Evolutionary conservation across 176 grass and related monocot species (phyloP).

Genomic region (Hsuehochloa calcarea): DNA sequence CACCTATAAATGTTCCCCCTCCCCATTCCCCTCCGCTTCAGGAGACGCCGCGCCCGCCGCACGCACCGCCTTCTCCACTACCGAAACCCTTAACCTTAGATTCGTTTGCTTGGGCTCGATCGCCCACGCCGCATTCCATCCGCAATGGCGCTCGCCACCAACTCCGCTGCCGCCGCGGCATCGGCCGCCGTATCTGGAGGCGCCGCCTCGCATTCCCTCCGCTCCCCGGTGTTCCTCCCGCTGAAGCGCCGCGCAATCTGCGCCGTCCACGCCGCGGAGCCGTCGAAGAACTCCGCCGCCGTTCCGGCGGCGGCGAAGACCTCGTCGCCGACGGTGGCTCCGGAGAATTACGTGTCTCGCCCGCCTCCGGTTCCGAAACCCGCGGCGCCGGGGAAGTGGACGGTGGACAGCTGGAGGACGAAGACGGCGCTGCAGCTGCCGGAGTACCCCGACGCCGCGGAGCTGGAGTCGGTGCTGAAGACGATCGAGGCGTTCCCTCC

Average conservation of each 20-base stretch:
- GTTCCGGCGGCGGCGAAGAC: slow-evolving; percentile 14
- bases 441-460: slow-evolving; percentile 48
- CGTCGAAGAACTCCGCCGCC: slow-evolving; percentile 20
- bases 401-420: slow-evolving; percentile 56
- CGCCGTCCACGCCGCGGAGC: slow-evolving; percentile 52
- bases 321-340: slow-evolving; percentile 14
- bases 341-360: neutral
- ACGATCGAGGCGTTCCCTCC: slow-evolving; percentile 73
- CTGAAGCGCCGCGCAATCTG: slow-evolving; percentile 30
- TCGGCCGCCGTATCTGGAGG: neutral
- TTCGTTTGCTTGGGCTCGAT: neutral
- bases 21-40: neutral
- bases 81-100: neutral
- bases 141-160: slow-evolving; percentile 43
- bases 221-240: slow-evolving; percentile 8
- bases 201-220: neutral
- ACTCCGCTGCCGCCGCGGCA: slow-evolving; percentile 3
- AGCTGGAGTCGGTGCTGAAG: slow-evolving; percentile 50
- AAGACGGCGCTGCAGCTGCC: slow-evolving; percentile 68
- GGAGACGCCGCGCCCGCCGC: slow-evolving; percentile 33
- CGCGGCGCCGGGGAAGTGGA: slow-evolving; percentile 13
- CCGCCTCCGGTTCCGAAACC: neutral
- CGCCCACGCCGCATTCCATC: neutral
- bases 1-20: slow-evolving; percentile 39
- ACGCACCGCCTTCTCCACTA: slow-evolving; percentile 22